phyloP scores from a whole-genome alignment of 495 filamentous ascomycete genomes.

The Symbiotaphrina buchneri region DNA sequence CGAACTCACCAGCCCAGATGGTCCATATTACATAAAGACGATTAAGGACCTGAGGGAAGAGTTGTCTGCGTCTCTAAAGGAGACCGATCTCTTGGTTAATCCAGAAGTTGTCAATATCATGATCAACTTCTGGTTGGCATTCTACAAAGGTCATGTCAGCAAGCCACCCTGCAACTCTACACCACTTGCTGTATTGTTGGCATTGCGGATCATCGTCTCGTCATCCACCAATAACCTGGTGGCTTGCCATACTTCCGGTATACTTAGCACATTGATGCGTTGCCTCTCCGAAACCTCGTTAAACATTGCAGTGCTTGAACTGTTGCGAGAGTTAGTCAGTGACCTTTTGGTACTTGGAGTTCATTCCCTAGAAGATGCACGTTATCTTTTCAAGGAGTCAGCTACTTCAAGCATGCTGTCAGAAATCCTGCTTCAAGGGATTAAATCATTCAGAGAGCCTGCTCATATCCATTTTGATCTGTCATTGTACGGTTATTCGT shows the following conservation, averaged over 20 bases:
- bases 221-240: slow-evolving; percentile 53
- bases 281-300: slow-evolving; percentile 30
- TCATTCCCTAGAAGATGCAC: slow-evolving; percentile 53
- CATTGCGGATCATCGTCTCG: slow-evolving; percentile 24
- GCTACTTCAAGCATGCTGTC: slow-evolving; percentile 34
- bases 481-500: slow-evolving; percentile 65
- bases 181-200: slow-evolving; percentile 34
- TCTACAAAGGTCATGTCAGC: slow-evolving; percentile 17
- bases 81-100: slow-evolving; percentile 33
- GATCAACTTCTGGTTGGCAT: slow-evolving; percentile 39
- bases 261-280: slow-evolving; percentile 50
- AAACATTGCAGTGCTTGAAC: slow-evolving; percentile 17
- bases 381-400: slow-evolving; percentile 47
- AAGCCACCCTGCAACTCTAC: slow-evolving; percentile 19
- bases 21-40: slow-evolving; percentile 1
- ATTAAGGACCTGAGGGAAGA: slow-evolving; percentile 16
- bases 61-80: slow-evolving; percentile 23
- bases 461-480: slow-evolving; percentile 88
- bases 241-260: slow-evolving; percentile 54
- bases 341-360: slow-evolving; percentile 46
- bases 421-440: slow-evolving; percentile 48
- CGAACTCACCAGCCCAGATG: neutral
- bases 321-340: slow-evolving; percentile 34
- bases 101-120: slow-evolving; percentile 40
- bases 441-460: slow-evolving; percentile 49